Evolutionary conservation across 2,329 filamentous ascomycete genomes (phyloP), one percentile per base, ranked within the genome.

Genomic region (Talaromyces sp.): DNA sequence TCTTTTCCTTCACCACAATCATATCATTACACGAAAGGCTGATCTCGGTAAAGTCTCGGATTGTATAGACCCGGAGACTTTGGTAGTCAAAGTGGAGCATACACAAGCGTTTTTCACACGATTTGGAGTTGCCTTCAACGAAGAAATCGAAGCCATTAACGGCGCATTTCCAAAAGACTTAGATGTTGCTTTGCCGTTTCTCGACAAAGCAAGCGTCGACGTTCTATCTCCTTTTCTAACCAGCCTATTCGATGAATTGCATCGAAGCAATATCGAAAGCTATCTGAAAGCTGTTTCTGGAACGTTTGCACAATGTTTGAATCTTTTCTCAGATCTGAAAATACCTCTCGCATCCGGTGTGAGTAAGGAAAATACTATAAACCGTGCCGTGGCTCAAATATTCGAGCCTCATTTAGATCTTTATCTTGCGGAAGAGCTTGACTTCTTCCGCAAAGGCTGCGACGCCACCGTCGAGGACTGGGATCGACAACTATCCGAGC

Each of bases 371-470:
- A 84, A 88, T 10, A 87, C 89, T 69, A 85, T 90, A 15, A 89
- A 88, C 71, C 83, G 86, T 65, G 84, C 92, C 60, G 84, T 93
- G 15, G 80, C 88, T 17, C 86, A 85, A 68, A 88, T 93, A 0
- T 98, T 97, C 72, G 94, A 97, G 75, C 92, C 91, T 45, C 94
- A 98, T 74, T 83, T 98, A n/a, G 93, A 97, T 75, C 80, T 96
- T 1, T 99, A 98, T 75, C 82, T 99, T 17, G 89, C 92, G 68
- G 94, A 97, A 74, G 95, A 99, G 79, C 82, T 97, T 34, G 91
- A 94, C 58, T 89, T 88, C 73, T 98, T 98, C 77, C 90, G 89
- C 34, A 85, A 85, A 63, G 86, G 89, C 68, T 92, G 91, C 15
- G 90, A 94, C 67, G 82, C 84, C 1, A 88, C 94, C 72, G 94